Conservation (phyloP, 2,329 filamentous ascomycete genomes). For the Rutstroemia sydowiana region DNA sequence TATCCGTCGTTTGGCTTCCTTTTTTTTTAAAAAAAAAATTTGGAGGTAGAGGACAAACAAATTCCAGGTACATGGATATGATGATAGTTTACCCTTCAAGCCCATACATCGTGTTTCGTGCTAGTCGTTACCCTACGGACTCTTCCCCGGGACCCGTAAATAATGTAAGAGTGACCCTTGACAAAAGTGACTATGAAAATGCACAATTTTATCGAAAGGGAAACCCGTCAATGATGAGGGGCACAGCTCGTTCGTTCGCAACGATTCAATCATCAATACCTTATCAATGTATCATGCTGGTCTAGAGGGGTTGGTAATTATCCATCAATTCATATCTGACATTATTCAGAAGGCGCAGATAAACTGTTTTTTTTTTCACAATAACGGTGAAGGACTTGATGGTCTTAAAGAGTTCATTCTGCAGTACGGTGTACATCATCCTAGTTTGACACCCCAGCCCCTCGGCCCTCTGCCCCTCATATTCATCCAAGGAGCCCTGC, state of each 20-base stretch:
- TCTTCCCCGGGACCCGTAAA: slow-evolving; percentile 9
- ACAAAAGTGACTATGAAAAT: neutral
- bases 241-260: neutral
- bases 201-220: slow-evolving; percentile 1
- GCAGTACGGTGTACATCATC: slow-evolving; percentile 2
- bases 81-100: neutral
- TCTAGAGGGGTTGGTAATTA: neutral
- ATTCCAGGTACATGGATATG: slow-evolving; percentile 8
- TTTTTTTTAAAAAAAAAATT: slow-evolving; percentile 1
- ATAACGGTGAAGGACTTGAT: slow-evolving; percentile 2
- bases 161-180: neutral
- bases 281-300: neutral
- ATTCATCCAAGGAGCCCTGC: neutral
- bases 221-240: slow-evolving; percentile 3
- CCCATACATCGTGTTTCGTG: neutral
- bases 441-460: neutral
- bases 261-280: neutral
- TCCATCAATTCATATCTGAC: neutral
- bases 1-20: neutral
- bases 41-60: slow-evolving; percentile 3
- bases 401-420: neutral
- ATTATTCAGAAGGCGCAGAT: neutral
- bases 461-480: slow-evolving; percentile 4
- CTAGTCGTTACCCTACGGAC: slow-evolving; percentile 4
- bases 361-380: neutral